phyloP scores from a whole-genome alignment of 192 early-diverging fungal species.

The Backusella australiensis region DNA sequence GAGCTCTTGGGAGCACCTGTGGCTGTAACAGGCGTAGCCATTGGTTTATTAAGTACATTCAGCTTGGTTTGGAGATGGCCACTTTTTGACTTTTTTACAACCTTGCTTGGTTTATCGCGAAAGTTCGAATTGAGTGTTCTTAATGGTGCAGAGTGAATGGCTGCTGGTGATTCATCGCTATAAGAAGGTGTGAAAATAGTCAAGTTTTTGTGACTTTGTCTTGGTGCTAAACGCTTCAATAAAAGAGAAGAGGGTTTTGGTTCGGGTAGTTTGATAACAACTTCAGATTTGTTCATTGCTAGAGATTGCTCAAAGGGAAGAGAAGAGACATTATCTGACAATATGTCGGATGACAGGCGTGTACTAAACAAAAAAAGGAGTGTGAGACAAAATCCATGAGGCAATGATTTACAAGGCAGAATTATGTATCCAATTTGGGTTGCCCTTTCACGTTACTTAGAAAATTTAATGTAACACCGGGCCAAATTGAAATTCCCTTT shows the following conservation, averaged over 20 bases:
- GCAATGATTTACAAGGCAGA: constrained; percentile 10
- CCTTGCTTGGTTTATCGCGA: constrained; percentile 19
- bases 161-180: constrained; percentile 25
- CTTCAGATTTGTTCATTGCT: background rate
- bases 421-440: constrained; percentile 5
- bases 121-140: background rate
- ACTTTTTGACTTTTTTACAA: constrained; percentile 13
- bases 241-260: constrained; percentile 23
- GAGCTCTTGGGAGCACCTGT: background rate
- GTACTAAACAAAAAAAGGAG: constrained; percentile 9
- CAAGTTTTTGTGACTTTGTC: constrained; percentile 38
- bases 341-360: constrained; percentile 10
- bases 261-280: background rate
- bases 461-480: constrained; percentile 11
- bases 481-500: constrained; percentile 1
- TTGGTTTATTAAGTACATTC: background rate
- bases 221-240: constrained; percentile 35
- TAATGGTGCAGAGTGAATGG: constrained; percentile 46
- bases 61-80: constrained; percentile 16
- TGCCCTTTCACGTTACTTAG: background rate
- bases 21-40: background rate
- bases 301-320: background rate
- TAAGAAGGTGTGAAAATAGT: constrained; percentile 49
- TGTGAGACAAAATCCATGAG: constrained; percentile 1
- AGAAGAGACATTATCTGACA: background rate